phyloP scores from a whole-genome alignment of 345 rosid species.

The Pistacia atlantica region DNA sequence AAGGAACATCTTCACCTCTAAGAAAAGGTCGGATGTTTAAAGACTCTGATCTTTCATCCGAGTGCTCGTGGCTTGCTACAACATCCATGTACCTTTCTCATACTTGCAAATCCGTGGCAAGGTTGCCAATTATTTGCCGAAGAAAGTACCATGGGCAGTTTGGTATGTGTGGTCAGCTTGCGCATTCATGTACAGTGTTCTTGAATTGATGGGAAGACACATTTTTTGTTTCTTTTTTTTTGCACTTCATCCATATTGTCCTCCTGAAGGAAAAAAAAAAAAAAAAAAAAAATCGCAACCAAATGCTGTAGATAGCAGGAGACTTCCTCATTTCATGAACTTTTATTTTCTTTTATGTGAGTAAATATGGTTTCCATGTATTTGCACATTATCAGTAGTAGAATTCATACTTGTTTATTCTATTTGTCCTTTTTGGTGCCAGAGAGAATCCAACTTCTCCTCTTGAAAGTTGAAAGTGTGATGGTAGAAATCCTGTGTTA shows the following conservation, averaged over 20 bases:
- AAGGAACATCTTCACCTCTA: conserved; percentile 27
- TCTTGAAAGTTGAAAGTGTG: neutral
- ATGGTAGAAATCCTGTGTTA: neutral
- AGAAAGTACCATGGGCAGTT: conserved; percentile 57
- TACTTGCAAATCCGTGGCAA: conserved; percentile 50
- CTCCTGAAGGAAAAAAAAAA: neutral
- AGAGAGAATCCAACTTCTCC: neutral
- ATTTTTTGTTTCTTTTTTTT: neutral
- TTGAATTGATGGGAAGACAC: conserved; percentile 35
- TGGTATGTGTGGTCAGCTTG: conserved; percentile 50
- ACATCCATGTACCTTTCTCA: conserved; percentile 41
- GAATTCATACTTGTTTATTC: neutral
- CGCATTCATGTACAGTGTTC: conserved; percentile 52
- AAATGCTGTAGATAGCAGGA: conserved; percentile 8
- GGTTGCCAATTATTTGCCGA: conserved; percentile 50
- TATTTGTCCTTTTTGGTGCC: too few species aligned
- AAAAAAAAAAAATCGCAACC: neutral
- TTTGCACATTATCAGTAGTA: neutral
- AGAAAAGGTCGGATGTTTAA: conserved; percentile 31
- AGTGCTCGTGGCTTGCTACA: conserved; percentile 29
- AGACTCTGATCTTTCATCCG: conserved; percentile 32
- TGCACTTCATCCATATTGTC: neutral
- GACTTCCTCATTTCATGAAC: conserved; percentile 8
- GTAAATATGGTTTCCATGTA: neutral
- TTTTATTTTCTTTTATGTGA: conserved; percentile 1